A percentile compares a stretch with the other conserved stretches of the same genome.
phyloP scores from a whole-genome alignment of 2,329 filamentous ascomycete genomes.

The Cladosporium austrohemisphaericum region DNA sequence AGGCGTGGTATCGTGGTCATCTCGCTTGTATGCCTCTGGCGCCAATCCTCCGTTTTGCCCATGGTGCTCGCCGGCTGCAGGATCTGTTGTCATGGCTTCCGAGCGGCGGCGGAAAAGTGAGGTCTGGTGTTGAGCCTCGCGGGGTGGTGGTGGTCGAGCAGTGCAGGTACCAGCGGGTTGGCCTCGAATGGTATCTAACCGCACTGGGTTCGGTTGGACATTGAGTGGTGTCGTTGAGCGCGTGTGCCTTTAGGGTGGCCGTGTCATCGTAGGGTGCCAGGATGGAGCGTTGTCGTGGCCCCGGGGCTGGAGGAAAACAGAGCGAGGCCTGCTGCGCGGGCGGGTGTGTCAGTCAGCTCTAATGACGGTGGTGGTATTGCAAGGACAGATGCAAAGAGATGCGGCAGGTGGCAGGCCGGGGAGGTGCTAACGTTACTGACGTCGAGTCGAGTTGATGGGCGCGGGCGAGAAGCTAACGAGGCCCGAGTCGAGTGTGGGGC shows the following conservation, averaged over 20 bases:
- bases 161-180: conserved; percentile 3
- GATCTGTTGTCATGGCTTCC: conserved; percentile 24
- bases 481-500: background rate
- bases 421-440: conserved; percentile 1
- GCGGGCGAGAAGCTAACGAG: background rate
- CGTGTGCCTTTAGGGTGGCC: conserved; percentile 16
- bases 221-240: conserved; percentile 20
- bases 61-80: conserved; percentile 17
- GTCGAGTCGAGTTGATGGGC: background rate
- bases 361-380: background rate
- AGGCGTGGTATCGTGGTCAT: conserved; percentile 38
- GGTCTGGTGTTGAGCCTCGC: conserved; percentile 1
- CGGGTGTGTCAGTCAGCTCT: too few relatives aligned
- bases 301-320: background rate
- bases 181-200: conserved; percentile 23
- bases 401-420: background rate
- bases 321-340: too few relatives aligned
- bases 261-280: conserved; percentile 21
- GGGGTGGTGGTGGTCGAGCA: background rate
- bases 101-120: too few relatives aligned
- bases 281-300: conserved; percentile 3
- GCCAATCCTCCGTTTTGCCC: conserved; percentile 15
- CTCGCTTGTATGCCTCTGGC: conserved; percentile 17
- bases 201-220: conserved; percentile 31
- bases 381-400: background rate